Base-by-base conservation (phyloP, 176 grass and related monocot species). In the Oryza rufipogon region DNA sequence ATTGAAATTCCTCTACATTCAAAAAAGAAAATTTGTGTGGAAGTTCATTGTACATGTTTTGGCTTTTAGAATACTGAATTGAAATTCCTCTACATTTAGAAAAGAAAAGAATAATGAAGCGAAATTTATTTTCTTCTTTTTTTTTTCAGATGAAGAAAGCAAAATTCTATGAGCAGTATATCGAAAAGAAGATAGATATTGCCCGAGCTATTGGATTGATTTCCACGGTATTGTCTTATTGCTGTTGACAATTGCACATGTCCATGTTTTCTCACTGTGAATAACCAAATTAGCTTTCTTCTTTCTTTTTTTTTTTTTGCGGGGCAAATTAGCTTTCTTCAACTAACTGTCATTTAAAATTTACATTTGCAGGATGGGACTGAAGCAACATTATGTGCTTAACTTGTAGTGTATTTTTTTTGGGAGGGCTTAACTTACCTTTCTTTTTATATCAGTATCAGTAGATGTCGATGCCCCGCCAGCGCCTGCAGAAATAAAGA, bases 141-240 rank as follows among this genome's bases (percentile, higher is more conserved):
- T 77, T 34, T 45, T 39, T 45, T 12, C 65, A 85, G 83, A 44
- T 25, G 0, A 17, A 32, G 9, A 70, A 38, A 77, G 33, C 83
- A 39, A 77, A 30, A 32, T 30, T 60, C 47, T 85, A 85, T 39
- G 64, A 58, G 75, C 33, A 76, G 23, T 85, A 85, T 22, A 60
- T 85, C 65, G 17, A 7, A 77, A 85, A 58, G 73, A 85, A 84
- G 64, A 68, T 84, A 1, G 10, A 16, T 7, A 77, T 77, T n/a
- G 73, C 64, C 14, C 15, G 12, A 28, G 9, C 46, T 30, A n/a
- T 84, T 41, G 64, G 82, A 42, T 8, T 76, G 64, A 68, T 58
- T 39, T 10, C 64, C 9, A 9, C 5, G 64, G 82, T 84, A 84
- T 36, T 75, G 48, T 83, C 56, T 73, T 51, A 66, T 10, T 66